Evolutionary conservation across 1,284 basidiomycete species (phyloP), one percentile per base, ranked within the genome.

Genomic region (Pseudozyma sp.): DNA sequence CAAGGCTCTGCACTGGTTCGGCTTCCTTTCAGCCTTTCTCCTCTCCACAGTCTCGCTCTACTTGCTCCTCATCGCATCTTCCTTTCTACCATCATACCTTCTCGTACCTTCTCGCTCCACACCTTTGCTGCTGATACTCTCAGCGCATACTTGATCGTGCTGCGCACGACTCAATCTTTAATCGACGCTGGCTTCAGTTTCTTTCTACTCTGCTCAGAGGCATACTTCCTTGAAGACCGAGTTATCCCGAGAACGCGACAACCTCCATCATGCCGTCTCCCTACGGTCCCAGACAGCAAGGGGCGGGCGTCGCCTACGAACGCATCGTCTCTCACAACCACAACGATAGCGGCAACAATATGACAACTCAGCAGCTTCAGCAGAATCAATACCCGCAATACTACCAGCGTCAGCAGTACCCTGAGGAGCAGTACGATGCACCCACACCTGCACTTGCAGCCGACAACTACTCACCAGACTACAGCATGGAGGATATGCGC

Each of bases 401-500:
- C 47, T 59, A 59, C 21, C 59, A 62, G 38, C 59, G 44, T 35
- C 60, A 63, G 7, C 66, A 69, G 52, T 64, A 60, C 38, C 48
- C 61, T 10, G 36, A 64, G 2, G 60, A 59, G 12, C 57, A n/a
- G 6, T 70, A 70, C 35, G 61, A 70, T 47, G 57, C 57, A 10
- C 68, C 68, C 5, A 70, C 60, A 2, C 68, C 60, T 7, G 61
- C 68, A n/a, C 61, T 70, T 12, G 61, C 68, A 21, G 68, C 68
- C 14, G 68, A 70, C 49, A 64, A 45, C 58, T 70, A 70, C 50
- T 56, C 68, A 40, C 68, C 61, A 25, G 68, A 60, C 39, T 70
- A 64, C 50, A 70, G 57, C 58, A 70, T 70, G 68, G 57, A 70
- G 42, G 68, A 70, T 21, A 70, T 70, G 68, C 68, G 68, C 25